A percentile compares a stretch with the other conserved stretches of the same genome.
Evolutionary conservation across 2,329 filamentous ascomycete species (phyloP).

Genomic region (Trichoderma koningiopsis): DNA sequence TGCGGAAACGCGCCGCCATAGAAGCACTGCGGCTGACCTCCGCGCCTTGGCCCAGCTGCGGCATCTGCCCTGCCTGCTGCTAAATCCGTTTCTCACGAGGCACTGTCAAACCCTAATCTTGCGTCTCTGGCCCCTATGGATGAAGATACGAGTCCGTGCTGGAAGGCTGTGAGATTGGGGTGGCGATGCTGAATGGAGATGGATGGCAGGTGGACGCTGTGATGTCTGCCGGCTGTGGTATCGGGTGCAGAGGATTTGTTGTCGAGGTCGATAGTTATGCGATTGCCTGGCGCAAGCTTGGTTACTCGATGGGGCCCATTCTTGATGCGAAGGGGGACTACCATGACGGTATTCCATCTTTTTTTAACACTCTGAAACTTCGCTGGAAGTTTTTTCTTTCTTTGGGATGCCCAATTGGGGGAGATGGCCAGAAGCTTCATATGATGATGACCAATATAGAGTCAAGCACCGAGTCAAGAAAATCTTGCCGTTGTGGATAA

Average conservation of each 20-base stretch:
- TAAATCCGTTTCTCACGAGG: conserved; percentile 42
- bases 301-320: conserved; percentile 99
- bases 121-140: conserved; percentile 60
- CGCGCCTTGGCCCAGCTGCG: conserved; percentile 54
- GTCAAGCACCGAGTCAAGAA: conserved; percentile 85
- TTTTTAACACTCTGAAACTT: conserved; percentile 44
- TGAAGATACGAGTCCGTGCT: conserved; percentile 84
- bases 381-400: conserved; percentile 43
- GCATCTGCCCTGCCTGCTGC: conserved; percentile 47
- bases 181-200: conserved; percentile 30
- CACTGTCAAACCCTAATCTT: conserved; percentile 40
- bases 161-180: conserved; percentile 28
- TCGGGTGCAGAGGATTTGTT: conserved; percentile 66
- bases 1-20: conserved; percentile 99
- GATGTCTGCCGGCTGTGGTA: conserved; percentile 46
- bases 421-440: conserved; percentile 53
- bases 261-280: conserved; percentile 98
- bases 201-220: conserved; percentile 50
- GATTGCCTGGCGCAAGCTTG: conserved; percentile 71
- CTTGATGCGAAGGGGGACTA: conserved; percentile 89
- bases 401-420: conserved; percentile 23
- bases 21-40: conserved; percentile 93
- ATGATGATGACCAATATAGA: conserved; percentile 96
- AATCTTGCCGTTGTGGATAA: conserved; percentile 38
- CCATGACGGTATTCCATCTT: conserved; percentile 32